These are phyloP conservation scores for Solanum rostratum DNA, from an alignment of 257 asterid species.

Conservation along the genomic window DNA sequence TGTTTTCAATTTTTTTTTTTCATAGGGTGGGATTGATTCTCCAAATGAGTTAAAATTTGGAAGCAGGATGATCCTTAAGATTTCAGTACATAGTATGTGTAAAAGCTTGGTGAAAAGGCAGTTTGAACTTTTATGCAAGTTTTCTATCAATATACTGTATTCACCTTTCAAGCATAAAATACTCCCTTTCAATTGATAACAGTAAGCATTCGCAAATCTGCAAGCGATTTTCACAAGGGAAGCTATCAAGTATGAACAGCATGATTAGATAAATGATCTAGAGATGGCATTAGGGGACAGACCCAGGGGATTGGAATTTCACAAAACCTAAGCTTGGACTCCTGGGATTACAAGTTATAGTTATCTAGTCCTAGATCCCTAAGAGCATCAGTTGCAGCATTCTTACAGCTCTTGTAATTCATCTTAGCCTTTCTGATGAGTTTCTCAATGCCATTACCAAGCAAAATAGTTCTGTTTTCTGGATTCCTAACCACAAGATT, in stretches of 20 bases:
- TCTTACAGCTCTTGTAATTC: slow-evolving; percentile 69
- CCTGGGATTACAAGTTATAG: slow-evolving; percentile 38
- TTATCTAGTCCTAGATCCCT: slow-evolving; percentile 76
- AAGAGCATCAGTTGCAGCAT: slow-evolving; percentile 80
- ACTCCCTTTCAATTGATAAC: not conserved
- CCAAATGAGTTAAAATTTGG: not conserved
- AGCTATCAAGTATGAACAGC: not conserved
- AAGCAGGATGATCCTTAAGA: not conserved
- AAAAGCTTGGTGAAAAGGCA: not conserved
- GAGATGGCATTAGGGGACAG: not conserved
- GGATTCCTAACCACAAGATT: slow-evolving; percentile 79
- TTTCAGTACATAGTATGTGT: not conserved
- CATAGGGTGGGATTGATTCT: not conserved
- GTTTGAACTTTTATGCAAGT: not conserved
- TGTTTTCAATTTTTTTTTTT: not conserved
- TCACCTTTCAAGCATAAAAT: not conserved
- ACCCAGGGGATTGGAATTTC: not conserved
- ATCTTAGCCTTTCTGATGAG: slow-evolving; percentile 58
- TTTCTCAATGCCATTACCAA: slow-evolving; percentile 63
- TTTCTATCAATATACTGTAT: not conserved
- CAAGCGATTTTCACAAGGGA: not conserved
- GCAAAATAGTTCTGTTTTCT: slow-evolving; percentile 71
- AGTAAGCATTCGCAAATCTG: not conserved
- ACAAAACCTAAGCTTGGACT: not conserved
- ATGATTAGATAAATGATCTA: not conserved